A percentile compares a stretch with the other conserved stretches of the same genome.
Conservation (phyloP, 2,329 filamentous ascomycete species). For the Aschersonia sp. region DNA sequence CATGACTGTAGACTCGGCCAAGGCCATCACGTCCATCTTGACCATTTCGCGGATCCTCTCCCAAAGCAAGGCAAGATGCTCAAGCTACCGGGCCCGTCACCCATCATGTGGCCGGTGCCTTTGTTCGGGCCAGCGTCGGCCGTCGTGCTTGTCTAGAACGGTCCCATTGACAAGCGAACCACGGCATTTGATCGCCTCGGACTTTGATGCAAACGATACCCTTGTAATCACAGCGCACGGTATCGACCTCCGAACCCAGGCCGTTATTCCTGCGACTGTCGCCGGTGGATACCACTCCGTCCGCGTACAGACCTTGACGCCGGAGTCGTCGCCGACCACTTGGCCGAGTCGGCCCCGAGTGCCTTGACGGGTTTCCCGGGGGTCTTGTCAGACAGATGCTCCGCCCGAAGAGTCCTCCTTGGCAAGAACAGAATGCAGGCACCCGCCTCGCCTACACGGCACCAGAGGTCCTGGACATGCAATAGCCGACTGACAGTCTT, state of each 20-base stretch:
- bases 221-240: not conserved
- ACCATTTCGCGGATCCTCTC: not conserved
- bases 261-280: not conserved
- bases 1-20: not conserved
- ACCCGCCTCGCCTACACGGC: not conserved
- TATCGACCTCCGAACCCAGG: not conserved
- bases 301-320: not conserved
- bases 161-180: not conserved
- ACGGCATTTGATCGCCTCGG: not conserved
- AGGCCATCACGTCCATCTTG: not conserved
- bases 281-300: not conserved
- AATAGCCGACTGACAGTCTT: not conserved
- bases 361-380: not conserved
- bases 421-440: too few relatives aligned
- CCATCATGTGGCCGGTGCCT: not conserved
- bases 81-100: not conserved
- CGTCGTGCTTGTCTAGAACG: not conserved
- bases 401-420: not conserved
- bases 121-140: not conserved
- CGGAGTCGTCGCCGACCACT: not conserved
- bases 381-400: not conserved
- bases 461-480: not conserved
- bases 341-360: not conserved
- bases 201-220: not conserved
- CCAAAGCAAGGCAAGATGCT: not conserved